Conservation (phyloP, 2,329 filamentous ascomycete genomes). For the Alternaria rosae region DNA sequence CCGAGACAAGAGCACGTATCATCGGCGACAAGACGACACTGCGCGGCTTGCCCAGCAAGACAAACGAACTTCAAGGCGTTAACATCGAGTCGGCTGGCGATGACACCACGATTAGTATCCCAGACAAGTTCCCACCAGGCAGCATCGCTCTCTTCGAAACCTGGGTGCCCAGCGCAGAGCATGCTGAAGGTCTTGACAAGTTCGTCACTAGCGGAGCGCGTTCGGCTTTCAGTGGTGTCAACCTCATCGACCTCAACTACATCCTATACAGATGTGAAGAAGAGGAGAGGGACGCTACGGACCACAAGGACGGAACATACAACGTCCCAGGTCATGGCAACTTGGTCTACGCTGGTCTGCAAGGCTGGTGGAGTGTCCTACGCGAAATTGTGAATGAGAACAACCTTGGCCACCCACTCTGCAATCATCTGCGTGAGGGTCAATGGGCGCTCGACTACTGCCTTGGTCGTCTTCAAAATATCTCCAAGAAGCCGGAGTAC, state of each 20-base stretch:
- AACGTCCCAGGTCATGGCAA: conserved; percentile 83
- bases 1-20: conserved; percentile 70
- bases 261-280: conserved; percentile 89
- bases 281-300: conserved; percentile 82
- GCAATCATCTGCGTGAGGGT: conserved; percentile 88
- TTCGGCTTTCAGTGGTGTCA: conserved; percentile 76
- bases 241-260: conserved; percentile 87
- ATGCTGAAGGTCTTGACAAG: conserved; percentile 81
- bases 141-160: conserved; percentile 96
- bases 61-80: conserved; percentile 76
- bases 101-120: conserved; percentile 80
- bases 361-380: conserved; percentile 96
- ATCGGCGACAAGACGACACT: conserved; percentile 74
- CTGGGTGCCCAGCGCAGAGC: conserved; percentile 88
- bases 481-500: conserved; percentile 69
- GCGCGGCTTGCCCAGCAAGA: conserved; percentile 82
- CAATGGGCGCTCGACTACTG: conserved; percentile 94
- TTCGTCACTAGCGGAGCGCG: conserved; percentile 84
- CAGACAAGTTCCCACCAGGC: conserved; percentile 86
- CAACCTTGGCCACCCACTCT: conserved; percentile 89
- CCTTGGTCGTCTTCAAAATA: conserved; percentile 76
- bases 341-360: conserved; percentile 93
- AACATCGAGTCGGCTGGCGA: conserved; percentile 74
- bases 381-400: conserved; percentile 86
- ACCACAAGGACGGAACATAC: conserved; percentile 85